Conservation (phyloP, 2,329 filamentous ascomycete genomes). For the Podosphaera xanthii region DNA sequence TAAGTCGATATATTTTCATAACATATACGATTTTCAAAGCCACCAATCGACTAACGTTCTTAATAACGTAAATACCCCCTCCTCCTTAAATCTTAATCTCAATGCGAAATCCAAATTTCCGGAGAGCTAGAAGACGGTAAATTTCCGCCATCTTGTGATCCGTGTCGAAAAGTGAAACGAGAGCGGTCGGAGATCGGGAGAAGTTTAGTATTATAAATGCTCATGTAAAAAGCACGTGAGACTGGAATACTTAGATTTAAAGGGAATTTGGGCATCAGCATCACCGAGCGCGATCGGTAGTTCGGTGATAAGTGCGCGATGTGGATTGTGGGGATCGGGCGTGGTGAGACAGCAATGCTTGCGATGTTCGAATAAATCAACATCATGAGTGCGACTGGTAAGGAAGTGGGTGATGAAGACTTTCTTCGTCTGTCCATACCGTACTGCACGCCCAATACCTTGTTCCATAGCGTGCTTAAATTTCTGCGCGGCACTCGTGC, state of each 20-base stretch:
- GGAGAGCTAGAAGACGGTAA: too few relatives aligned
- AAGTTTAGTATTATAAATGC: background rate
- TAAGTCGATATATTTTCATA: too few relatives aligned
- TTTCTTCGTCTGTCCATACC: slow-evolving; percentile 31
- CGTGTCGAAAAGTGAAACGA: too few relatives aligned
- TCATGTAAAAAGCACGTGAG: background rate
- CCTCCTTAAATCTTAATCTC: too few relatives aligned
- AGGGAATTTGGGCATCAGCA: background rate
- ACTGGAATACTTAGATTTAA: background rate
- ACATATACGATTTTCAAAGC: too few relatives aligned
- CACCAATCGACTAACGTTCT: too few relatives aligned
- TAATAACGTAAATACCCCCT: too few relatives aligned
- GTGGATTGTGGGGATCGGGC: background rate
- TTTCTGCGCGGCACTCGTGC: slow-evolving; percentile 22
- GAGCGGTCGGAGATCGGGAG: background rate
- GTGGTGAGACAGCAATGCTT: background rate
- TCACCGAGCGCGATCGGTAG: background rate
- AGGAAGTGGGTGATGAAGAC: slow-evolving; percentile 29
- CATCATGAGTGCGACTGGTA: slow-evolving; percentile 5
- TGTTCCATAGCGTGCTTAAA: slow-evolving; percentile 38
- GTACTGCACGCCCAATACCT: slow-evolving; percentile 34
- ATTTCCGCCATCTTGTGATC: too few relatives aligned
- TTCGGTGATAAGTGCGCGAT: background rate
- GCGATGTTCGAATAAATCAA: slow-evolving; percentile 6
- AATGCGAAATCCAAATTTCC: too few relatives aligned